Evolutionary conservation across 2,329 filamentous ascomycete species (phyloP).

Genomic region (Gaeumannomyces tritici): DNA sequence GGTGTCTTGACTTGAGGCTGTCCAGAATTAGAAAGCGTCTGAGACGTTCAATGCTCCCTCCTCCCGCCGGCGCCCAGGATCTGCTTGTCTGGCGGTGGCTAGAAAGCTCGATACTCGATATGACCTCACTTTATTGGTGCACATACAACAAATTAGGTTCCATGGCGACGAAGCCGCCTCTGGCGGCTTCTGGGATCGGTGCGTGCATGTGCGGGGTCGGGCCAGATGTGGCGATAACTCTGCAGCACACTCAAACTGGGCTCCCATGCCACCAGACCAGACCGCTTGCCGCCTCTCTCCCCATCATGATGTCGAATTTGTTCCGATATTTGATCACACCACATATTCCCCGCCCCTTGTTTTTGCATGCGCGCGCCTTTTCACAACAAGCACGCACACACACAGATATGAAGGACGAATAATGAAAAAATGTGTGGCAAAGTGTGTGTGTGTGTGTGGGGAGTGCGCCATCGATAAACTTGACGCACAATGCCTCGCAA

Average conservation of each 20-base stretch:
- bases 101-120: background rate
- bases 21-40: background rate
- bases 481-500: background rate
- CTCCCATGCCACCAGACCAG: background rate
- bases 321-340: too few relatives aligned
- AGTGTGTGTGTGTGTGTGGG: too few relatives aligned
- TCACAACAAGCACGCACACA: too few relatives aligned
- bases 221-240: background rate
- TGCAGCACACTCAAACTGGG: background rate
- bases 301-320: too few relatives aligned
- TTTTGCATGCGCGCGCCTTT: too few relatives aligned
- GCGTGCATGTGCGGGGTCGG: background rate
- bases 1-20: background rate
- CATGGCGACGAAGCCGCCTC: background rate
- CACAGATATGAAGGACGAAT: too few relatives aligned
- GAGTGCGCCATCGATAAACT: background rate
- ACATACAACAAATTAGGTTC: background rate
- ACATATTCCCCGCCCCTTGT: too few relatives aligned
- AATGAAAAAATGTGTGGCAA: background rate
- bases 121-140: background rate
- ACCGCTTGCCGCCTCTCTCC: too few relatives aligned
- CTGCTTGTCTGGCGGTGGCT: background rate
- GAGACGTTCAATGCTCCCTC: background rate
- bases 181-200: background rate
- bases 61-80: background rate